Evolutionary conservation across 305 asterid species (phyloP).

Genomic region (Fraxinus angustifolia): DNA sequence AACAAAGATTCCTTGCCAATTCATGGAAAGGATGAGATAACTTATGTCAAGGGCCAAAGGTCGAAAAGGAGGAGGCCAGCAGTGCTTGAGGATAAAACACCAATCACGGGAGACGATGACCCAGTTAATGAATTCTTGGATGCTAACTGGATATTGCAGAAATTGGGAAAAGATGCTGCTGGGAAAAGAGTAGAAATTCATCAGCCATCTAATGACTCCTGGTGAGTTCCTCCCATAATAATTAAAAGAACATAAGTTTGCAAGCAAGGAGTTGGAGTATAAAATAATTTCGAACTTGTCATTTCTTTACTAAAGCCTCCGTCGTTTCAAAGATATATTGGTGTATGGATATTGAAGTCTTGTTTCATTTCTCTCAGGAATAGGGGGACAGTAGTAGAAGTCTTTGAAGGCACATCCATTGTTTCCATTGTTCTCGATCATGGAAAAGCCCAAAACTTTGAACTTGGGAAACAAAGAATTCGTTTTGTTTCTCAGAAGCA

Average conservation of each 20-base stretch:
- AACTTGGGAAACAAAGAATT: constrained; percentile 50
- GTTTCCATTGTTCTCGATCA: constrained; percentile 42
- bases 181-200: constrained; percentile 96
- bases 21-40: constrained; percentile 60
- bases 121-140: constrained; percentile 65
- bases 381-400: constrained; percentile 53
- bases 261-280: background rate
- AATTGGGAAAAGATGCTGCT: constrained; percentile 87
- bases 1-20: constrained; percentile 44
- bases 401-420: constrained; percentile 35
- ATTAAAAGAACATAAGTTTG: background rate
- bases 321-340: background rate
- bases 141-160: constrained; percentile 93
- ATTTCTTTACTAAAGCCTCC: background rate
- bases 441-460: constrained; percentile 36
- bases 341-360: background rate
- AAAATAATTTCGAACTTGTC: background rate
- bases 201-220: constrained; percentile 66
- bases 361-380: constrained; percentile 19
- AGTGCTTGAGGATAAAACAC: background rate
- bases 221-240: constrained; percentile 40
- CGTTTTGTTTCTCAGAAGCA: constrained; percentile 45
- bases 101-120: constrained; percentile 43
- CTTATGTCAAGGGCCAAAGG: constrained; percentile 73
- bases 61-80: constrained; percentile 74